phyloP scores from a whole-genome alignment of 2,329 filamentous ascomycete genomes.

The Verticillium dahliae region DNA sequence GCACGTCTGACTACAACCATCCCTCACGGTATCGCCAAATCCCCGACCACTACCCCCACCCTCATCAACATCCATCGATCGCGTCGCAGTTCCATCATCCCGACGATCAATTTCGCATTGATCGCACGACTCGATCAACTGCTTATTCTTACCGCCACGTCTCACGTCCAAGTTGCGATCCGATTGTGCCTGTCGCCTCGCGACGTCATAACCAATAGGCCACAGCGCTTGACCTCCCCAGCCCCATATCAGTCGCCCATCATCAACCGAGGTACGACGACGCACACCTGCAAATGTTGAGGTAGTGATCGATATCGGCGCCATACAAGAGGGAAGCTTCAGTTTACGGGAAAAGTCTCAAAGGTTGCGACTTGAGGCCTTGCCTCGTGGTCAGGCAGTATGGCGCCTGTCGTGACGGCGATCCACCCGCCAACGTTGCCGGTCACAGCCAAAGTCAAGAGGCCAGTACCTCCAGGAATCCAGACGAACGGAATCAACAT shows the following conservation, averaged over 20 bases:
- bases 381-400: slow-evolving; percentile 17
- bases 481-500: slow-evolving; percentile 53
- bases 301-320: background rate
- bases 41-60: background rate
- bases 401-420: slow-evolving; percentile 50
- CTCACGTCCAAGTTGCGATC: background rate
- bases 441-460: slow-evolving; percentile 56
- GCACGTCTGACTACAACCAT: slow-evolving; percentile 1
- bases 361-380: background rate
- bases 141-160: background rate
- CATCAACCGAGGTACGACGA: background rate
- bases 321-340: background rate
- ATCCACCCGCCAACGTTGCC: slow-evolving; percentile 24
- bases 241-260: background rate
- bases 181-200: background rate
- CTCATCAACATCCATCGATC: background rate
- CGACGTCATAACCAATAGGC: background rate
- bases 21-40: background rate
- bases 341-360: background rate
- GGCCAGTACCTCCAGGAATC: slow-evolving; percentile 57
- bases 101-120: background rate
- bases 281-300: slow-evolving; percentile 1
- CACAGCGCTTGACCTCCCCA: background rate
- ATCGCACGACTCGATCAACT: background rate
- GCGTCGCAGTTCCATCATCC: background rate